phyloP scores from a whole-genome alignment of 176 grass and related monocot species.

The Raddia distichophylla region DNA sequence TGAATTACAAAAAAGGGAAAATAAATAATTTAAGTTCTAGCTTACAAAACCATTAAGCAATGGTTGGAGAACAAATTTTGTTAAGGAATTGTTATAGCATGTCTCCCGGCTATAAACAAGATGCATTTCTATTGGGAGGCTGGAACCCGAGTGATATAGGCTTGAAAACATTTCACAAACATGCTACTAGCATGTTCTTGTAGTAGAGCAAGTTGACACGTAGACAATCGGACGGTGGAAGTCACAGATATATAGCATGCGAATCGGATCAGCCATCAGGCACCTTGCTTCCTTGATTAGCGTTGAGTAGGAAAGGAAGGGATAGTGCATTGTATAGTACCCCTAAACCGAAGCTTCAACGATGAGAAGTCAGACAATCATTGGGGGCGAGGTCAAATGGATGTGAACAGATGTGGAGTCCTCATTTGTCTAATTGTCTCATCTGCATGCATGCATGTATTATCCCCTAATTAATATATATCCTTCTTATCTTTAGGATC shows the following conservation, averaged over 20 bases:
- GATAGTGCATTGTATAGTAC: background rate
- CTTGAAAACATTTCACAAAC: too few relatives aligned
- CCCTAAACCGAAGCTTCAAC: background rate
- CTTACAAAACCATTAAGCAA: too few relatives aligned
- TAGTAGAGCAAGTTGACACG: too few relatives aligned
- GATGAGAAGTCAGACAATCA: constrained; percentile 34
- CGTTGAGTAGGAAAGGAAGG: constrained; percentile 20
- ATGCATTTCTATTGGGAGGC: too few relatives aligned
- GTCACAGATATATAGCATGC: background rate
- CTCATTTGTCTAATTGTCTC: background rate
- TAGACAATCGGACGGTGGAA: background rate
- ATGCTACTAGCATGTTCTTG: too few relatives aligned
- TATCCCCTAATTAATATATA: too few relatives aligned
- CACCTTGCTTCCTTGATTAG: constrained; percentile 6
- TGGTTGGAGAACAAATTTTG: too few relatives aligned
- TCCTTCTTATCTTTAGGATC: background rate
- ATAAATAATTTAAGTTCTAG: too few relatives aligned
- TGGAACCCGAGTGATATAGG: too few relatives aligned
- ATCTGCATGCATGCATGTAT: background rate
- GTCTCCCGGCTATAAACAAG: too few relatives aligned
- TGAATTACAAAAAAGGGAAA: too few relatives aligned
- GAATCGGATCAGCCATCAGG: constrained; percentile 12
- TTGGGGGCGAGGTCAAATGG: constrained; percentile 36
- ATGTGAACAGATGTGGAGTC: constrained; percentile 45
- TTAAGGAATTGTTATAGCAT: too few relatives aligned